phyloP scores from a whole-genome alignment of 176 grass and related monocot genomes.

The Ensete glaucum region DNA sequence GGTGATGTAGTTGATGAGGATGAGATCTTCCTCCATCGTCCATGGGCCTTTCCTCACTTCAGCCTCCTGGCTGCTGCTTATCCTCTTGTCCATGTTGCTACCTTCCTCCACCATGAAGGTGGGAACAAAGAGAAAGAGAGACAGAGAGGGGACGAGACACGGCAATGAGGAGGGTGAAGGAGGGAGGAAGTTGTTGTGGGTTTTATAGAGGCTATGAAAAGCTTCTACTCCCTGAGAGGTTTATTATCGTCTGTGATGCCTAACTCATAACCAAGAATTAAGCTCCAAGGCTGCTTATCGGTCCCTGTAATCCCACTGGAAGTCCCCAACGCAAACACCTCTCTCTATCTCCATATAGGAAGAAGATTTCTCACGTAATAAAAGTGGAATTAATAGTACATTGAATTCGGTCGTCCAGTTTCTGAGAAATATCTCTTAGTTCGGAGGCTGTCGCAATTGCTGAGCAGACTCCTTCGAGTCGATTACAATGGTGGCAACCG shows the following conservation, averaged over 20 bases:
- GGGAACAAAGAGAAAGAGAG: neutral
- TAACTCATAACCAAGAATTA: too few relatives aligned
- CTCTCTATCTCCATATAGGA: too few relatives aligned
- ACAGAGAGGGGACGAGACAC: neutral
- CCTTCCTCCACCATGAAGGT: neutral
- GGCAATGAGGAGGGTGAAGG: neutral
- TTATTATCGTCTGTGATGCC: neutral
- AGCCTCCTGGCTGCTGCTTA: conserved; percentile 12
- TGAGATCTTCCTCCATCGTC: conserved; percentile 25
- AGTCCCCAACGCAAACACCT: too few relatives aligned
- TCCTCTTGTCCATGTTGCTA: conserved; percentile 1
- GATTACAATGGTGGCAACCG: too few relatives aligned
- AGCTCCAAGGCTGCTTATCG: too few relatives aligned
- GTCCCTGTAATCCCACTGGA: too few relatives aligned
- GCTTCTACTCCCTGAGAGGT: neutral
- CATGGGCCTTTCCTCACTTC: conserved; percentile 21
- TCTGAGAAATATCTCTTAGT: too few relatives aligned
- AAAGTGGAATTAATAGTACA: too few relatives aligned
- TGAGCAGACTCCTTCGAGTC: too few relatives aligned
- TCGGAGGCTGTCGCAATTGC: too few relatives aligned
- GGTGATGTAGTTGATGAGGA: conserved; percentile 21
- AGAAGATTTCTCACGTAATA: too few relatives aligned
- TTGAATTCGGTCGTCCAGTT: too few relatives aligned
- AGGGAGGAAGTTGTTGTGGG: neutral
- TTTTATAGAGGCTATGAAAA: conserved; percentile 4